Evolutionary conservation across 1,284 basidiomycete genomes (phyloP).

Genomic region (Ustilago hordei): DNA sequence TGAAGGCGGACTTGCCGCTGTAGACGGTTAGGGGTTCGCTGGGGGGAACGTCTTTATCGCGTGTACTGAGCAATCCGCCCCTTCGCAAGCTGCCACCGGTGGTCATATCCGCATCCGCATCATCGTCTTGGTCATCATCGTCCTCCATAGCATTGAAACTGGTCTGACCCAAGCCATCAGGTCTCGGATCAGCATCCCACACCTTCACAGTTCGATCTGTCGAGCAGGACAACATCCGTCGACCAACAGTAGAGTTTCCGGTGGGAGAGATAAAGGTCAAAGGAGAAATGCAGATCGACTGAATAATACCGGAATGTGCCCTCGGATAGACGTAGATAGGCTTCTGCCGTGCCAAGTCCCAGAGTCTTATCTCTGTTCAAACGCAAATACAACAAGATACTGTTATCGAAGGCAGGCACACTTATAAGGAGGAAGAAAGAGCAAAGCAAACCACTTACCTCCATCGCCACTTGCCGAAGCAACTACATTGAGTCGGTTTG

Average conservation of each 20-base stretch:
- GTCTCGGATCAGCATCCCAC: constrained; percentile 76
- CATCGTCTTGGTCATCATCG: constrained; percentile 67
- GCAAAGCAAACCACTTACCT: constrained; percentile 73
- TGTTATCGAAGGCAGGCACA: background rate
- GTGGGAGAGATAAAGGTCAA: constrained; percentile 69
- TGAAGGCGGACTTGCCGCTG: constrained; percentile 70
- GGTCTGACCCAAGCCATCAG: constrained; percentile 68
- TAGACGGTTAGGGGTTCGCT: constrained; percentile 65
- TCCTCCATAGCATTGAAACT: constrained; percentile 53
- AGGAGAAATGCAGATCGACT: constrained; percentile 80
- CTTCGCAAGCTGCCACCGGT: constrained; percentile 53
- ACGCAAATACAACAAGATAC: background rate
- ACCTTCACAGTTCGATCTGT: constrained; percentile 91
- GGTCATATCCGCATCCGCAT: constrained; percentile 54
- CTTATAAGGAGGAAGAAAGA: background rate
- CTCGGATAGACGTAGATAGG: constrained; percentile 79
- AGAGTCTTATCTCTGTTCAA: constrained; percentile 81
- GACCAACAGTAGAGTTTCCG: constrained; percentile 62
- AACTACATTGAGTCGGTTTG: constrained; percentile 81
- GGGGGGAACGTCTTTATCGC: constrained; percentile 45
- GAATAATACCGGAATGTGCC: constrained; percentile 91
- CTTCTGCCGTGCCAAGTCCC: constrained; percentile 81
- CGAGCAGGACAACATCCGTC: constrained; percentile 87
- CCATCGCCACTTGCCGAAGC: constrained; percentile 96
- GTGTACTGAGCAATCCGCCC: constrained; percentile 58